Percentiles rank a stretch among this genome's conserved stretches.
These are phyloP conservation scores for Phialocephala subalpina DNA, from an alignment of 2,329 filamentous ascomycete genomes.

Conservation along the genomic window DNA sequence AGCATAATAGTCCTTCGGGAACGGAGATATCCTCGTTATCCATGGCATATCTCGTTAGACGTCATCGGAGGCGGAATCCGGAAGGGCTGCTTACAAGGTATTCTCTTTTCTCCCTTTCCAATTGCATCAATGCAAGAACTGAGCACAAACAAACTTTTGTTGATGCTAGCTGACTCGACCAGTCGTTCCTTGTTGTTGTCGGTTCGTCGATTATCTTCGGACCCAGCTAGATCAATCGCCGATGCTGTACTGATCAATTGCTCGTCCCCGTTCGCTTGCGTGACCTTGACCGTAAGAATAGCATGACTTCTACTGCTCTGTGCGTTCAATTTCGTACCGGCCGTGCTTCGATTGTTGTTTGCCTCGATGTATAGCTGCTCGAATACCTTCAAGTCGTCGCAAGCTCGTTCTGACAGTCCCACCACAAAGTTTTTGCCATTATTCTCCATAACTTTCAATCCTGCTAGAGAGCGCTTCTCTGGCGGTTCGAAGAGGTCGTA, in stretches of 20 bases:
- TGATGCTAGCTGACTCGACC: slow-evolving; percentile 96
- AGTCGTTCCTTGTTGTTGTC: slow-evolving; percentile 93
- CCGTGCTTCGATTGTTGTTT: slow-evolving; percentile 89
- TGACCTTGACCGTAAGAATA: slow-evolving; percentile 88
- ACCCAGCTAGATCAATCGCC: slow-evolving; percentile 93
- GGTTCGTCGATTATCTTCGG: slow-evolving; percentile 92
- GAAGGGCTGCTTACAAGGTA: slow-evolving; percentile 77
- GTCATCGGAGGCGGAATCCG: not conserved
- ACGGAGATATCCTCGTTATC: not conserved
- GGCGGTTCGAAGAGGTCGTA: slow-evolving; percentile 88
- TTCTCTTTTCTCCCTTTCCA: slow-evolving; percentile 74
- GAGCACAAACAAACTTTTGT: slow-evolving; percentile 94
- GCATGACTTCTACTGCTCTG: slow-evolving; percentile 91
- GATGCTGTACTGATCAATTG: slow-evolving; percentile 83
- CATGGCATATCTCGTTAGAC: slow-evolving; percentile 59
- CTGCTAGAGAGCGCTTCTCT: slow-evolving; percentile 79
- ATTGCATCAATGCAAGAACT: slow-evolving; percentile 97
- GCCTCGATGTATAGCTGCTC: slow-evolving; percentile 90
- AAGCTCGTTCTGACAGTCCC: slow-evolving; percentile 83
- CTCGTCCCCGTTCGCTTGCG: slow-evolving; percentile 74
- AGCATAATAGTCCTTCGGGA: not conserved
- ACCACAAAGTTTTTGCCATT: slow-evolving; percentile 88
- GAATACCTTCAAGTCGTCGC: slow-evolving; percentile 87
- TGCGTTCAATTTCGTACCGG: slow-evolving; percentile 90
- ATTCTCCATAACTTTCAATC: slow-evolving; percentile 84